Evolutionary conservation across 2,329 filamentous ascomycete genomes (phyloP), one percentile per base, ranked within the genome.

Genomic region (Phyllosticta paracitricarpa): DNA sequence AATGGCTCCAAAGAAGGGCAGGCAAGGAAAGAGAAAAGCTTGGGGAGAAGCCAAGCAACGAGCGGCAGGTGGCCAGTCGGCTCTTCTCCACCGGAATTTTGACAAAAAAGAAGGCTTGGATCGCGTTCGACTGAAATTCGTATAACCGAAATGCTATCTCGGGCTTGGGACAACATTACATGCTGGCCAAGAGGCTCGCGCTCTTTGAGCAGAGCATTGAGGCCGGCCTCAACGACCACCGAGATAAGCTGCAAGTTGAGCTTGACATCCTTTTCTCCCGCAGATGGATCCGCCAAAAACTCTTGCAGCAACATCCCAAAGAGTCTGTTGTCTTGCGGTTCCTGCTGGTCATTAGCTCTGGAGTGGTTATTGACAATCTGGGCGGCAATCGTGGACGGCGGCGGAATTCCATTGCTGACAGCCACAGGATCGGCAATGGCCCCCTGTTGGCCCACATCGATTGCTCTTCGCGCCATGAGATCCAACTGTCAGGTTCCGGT

Each of bases 201-300:
- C 67, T 91, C 84, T 69, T 83, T 80, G 65, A 81, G 81, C 55
- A 89, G 79, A 54, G 81, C 81, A 66, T 91, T 88, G 12, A 97
- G 78, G 24, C 91, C 88, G 62, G 90, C 89, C 69, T 89, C 87
- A 57, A 88, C 81, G 67, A 94, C 89, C 64, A 96, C 88, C 69
- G 89, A 91, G 58, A 96, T 86, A 57, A 97, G 82, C 74, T 91
- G 89, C 68, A 91, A 88, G 67, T 95, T 93, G 71, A 95, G 86
- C 57, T 86, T 82, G 54, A 89, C 75, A 65, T 88, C 86, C 54
- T 89, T 85, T 64, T 87, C 83, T 60, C 81, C 78, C 17, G 75
- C 79, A 12, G 71, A 75, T 17, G 74, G 73, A 54, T 76, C 73
- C 35, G 75, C 74, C 5, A 86, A 70, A 24, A 84, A 81, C 66